A percentile compares a stretch with the other conserved stretches of the same genome.
Conservation (phyloP, 2,329 filamentous ascomycete genomes). For the Fusarium proliferatum region DNA sequence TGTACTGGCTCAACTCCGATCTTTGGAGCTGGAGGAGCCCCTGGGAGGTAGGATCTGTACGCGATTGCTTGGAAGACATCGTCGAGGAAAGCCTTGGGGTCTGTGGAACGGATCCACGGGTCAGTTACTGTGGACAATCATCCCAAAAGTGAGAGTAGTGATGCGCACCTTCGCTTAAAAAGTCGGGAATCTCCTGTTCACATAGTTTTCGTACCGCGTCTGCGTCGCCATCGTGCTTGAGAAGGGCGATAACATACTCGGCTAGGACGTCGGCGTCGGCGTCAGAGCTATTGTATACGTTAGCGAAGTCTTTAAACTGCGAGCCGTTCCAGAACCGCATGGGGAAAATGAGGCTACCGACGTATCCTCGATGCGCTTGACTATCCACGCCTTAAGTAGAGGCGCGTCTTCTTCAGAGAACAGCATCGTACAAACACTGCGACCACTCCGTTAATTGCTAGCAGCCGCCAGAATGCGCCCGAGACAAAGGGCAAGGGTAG, state of each 20-base stretch:
- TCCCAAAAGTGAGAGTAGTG: not conserved
- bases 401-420: slow-evolving; percentile 71
- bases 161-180: slow-evolving; percentile 71
- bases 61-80: slow-evolving; percentile 76
- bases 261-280: slow-evolving; percentile 85
- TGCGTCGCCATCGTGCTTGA: slow-evolving; percentile 75
- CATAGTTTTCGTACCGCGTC: slow-evolving; percentile 75
- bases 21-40: slow-evolving; percentile 57
- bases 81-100: slow-evolving; percentile 68
- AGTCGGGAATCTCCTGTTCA: slow-evolving; percentile 78
- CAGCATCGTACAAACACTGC: slow-evolving; percentile 59
- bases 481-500: not conserved
- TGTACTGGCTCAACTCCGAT: slow-evolving; percentile 24
- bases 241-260: slow-evolving; percentile 83
- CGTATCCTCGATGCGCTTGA: slow-evolving; percentile 81
- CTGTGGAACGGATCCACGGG: slow-evolving; percentile 29
- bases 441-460: not conserved
- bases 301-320: slow-evolving; percentile 7
- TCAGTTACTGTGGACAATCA: slow-evolving; percentile 17
- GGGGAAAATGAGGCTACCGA: slow-evolving; percentile 54
- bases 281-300: slow-evolving; percentile 69
- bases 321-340: not conserved
- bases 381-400: slow-evolving; percentile 79
- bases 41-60: slow-evolving; percentile 70
- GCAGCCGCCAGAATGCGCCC: not conserved